Percentiles rank a stretch among this genome's conserved stretches.
Evolutionary conservation across 306 rosid genomes (phyloP).

Genomic region (Malus fusca): DNA sequence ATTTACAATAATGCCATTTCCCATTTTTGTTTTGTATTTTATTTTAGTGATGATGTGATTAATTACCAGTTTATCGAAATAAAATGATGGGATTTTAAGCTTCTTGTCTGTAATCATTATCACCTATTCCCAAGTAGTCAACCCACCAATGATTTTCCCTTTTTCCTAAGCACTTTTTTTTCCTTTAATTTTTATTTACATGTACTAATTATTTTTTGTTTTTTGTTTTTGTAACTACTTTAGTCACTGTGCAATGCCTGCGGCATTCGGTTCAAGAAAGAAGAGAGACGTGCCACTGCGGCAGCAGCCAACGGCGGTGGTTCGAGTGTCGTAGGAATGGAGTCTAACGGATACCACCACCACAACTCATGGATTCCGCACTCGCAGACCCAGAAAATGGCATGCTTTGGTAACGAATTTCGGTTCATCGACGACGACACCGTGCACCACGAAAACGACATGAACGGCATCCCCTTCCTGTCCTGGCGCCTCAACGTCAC

Average conservation of each 20-base stretch:
- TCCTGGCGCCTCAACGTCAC: conserved; percentile 92
- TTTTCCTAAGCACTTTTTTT: background rate
- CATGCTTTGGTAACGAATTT: conserved; percentile 46
- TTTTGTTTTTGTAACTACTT: background rate
- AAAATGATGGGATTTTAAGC: background rate
- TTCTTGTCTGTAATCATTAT: background rate
- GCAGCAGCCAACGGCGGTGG: conserved; percentile 29
- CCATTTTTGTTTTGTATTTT: background rate
- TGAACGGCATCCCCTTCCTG: conserved; percentile 58
- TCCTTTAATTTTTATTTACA: background rate
- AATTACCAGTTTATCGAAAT: background rate
- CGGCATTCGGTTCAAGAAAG: conserved; percentile 95
- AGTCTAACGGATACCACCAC: conserved; percentile 23
- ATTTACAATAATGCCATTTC: background rate
- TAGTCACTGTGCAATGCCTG: conserved; percentile 98
- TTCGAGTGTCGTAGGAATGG: conserved; percentile 11
- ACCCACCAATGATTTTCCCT: background rate
- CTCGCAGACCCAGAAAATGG: conserved; percentile 51
- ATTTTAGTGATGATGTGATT: background rate
- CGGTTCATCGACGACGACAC: conserved; percentile 41
- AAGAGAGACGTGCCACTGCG: conserved; percentile 75
- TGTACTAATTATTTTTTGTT: background rate
- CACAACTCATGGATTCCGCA: conserved; percentile 47
- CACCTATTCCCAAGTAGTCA: conserved; percentile 13
- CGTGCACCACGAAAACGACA: conserved; percentile 16